Evolutionary conservation across 1,284 basidiomycete genomes (phyloP).

Genomic region (Hypsizygus ulmarius): DNA sequence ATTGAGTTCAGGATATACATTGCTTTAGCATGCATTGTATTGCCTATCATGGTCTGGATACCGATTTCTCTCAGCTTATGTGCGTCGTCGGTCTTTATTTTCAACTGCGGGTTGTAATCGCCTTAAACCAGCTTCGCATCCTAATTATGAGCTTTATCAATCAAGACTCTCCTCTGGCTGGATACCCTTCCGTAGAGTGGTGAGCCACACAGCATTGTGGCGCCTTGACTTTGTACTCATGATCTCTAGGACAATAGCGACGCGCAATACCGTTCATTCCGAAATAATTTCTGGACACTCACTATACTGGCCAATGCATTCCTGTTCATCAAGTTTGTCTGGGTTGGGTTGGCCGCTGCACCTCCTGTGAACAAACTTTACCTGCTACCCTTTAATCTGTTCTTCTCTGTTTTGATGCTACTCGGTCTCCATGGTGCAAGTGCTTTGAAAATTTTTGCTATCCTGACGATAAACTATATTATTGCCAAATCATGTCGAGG

Average conservation of each 20-base stretch:
- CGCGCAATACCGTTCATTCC: constrained; percentile 80
- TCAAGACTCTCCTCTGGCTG: constrained; percentile 64
- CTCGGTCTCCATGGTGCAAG: constrained; percentile 86
- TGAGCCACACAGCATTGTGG: constrained; percentile 35
- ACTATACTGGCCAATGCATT: constrained; percentile 49
- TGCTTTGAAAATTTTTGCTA: constrained; percentile 73
- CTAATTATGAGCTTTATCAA: constrained; percentile 69
- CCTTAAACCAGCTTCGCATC: constrained; percentile 55
- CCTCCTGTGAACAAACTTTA: constrained; percentile 32
- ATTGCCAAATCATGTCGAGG: constrained; percentile 52
- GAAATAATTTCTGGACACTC: constrained; percentile 68
- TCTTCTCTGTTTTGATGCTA: constrained; percentile 71
- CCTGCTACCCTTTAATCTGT: constrained; percentile 53
- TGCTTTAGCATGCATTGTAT: constrained; percentile 55
- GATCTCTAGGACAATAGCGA: constrained; percentile 78
- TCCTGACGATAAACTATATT: constrained; percentile 71
- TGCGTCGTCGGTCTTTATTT: constrained; percentile 38
- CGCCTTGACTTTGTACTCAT: constrained; percentile 13
- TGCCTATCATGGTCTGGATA: constrained; percentile 81
- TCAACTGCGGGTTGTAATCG: not conserved
- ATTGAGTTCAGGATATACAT: constrained; percentile 84
- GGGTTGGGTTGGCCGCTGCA: constrained; percentile 22
- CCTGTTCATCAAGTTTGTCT: constrained; percentile 43
- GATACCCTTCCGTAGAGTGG: constrained; percentile 65
- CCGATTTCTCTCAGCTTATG: constrained; percentile 76